phyloP scores from a whole-genome alignment of 208 protist genomes.

The Crithidia fasciculata region DNA sequence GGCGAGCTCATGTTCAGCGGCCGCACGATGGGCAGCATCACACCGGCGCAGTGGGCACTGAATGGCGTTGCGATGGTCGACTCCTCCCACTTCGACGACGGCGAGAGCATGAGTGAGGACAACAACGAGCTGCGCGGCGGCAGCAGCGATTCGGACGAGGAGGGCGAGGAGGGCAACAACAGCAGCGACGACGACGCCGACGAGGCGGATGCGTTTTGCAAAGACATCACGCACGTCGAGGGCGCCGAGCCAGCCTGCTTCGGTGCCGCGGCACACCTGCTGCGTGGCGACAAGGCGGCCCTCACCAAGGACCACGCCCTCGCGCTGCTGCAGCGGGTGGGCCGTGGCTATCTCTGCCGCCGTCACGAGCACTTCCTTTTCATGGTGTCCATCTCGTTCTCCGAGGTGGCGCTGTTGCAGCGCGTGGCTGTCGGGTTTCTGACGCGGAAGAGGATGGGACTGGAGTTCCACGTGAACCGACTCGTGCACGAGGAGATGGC shows the following conservation, averaged over 20 bases:
- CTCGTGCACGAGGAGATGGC: constrained; percentile 34
- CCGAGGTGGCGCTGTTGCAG: constrained; percentile 47
- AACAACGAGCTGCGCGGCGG: constrained; percentile 18
- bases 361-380: constrained; percentile 45
- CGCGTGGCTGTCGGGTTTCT: constrained; percentile 48
- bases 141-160: constrained; percentile 19
- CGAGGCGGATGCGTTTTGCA: constrained; percentile 16
- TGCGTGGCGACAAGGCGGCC: constrained; percentile 7
- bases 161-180: constrained; percentile 10
- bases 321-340: constrained; percentile 45
- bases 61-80: constrained; percentile 23
- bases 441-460: constrained; percentile 32
- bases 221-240: constrained; percentile 15
- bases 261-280: constrained; percentile 19
- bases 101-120: constrained; percentile 25
- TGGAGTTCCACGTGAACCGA: constrained; percentile 33
- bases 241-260: constrained; percentile 26
- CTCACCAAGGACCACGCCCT: constrained; percentile 25
- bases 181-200: constrained; percentile 18
- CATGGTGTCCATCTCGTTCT: constrained; percentile 35
- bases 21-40: constrained; percentile 2
- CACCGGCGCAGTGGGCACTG: constrained; percentile 25
- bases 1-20: constrained; percentile 26
- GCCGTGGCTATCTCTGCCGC: constrained; percentile 46
- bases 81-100: constrained; percentile 16